Evolutionary conservation across 2,329 filamentous ascomycete genomes (phyloP).

Genomic region (Dactylellina parvicollis): DNA sequence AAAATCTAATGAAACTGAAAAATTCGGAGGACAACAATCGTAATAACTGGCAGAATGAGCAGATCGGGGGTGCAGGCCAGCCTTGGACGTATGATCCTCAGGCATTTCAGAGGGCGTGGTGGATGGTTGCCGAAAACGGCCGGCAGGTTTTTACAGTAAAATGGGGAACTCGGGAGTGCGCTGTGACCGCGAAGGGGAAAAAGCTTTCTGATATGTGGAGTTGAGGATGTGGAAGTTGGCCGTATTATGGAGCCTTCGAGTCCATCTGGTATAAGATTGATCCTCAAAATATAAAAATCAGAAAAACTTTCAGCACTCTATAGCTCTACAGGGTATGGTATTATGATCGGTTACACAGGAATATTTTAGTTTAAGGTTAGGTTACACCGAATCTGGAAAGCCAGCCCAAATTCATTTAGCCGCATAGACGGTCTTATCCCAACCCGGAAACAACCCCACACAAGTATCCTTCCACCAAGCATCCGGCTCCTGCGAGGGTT

Average conservation of each 20-base stretch:
- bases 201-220: constrained; percentile 14
- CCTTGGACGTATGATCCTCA: constrained; percentile 66
- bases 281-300: no score
- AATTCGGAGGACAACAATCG: constrained; percentile 57
- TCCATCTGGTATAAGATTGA: no score
- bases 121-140: constrained; percentile 4
- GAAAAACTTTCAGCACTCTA: no score
- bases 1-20: constrained; percentile 59
- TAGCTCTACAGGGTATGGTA: no score
- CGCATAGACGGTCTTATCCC: no score
- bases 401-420: not conserved
- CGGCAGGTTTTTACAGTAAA: constrained; percentile 6
- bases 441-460: constrained; percentile 12
- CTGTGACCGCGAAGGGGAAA: not conserved
- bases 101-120: constrained; percentile 49
- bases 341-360: no score
- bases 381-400: not conserved
- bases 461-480: constrained; percentile 24
- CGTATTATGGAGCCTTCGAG: no score
- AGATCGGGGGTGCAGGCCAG: constrained; percentile 66
- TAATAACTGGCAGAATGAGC: constrained; percentile 67
- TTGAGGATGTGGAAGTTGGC: no score
- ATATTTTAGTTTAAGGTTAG: no score
- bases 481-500: not conserved
- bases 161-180: constrained; percentile 6